Base-by-base conservation (phyloP, 2,329 filamentous ascomycete species). In the Eutypella sp. region DNA sequence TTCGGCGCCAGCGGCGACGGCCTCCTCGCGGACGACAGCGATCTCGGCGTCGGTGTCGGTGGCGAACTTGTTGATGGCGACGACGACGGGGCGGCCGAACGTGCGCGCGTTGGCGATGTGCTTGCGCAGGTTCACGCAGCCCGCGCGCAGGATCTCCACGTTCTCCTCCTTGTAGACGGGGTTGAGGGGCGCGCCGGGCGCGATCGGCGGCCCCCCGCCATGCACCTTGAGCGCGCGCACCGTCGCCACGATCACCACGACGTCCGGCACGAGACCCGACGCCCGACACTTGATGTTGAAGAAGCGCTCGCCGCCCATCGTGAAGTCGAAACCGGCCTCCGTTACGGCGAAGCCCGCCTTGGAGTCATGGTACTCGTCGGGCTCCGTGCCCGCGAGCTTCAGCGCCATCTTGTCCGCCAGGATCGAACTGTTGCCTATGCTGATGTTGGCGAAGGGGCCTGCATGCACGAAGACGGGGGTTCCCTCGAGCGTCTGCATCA, bases 241-340 rank as follows among this genome's bases (percentile, higher is more conserved):
- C 2, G 93, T 99, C 20, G 93, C 92, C 31, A 99, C 93, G 48
- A 99, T 84, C 38, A 99, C 89, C 6, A 96, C 91, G 2, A 90
- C 89, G 61, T 99, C 93, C 2, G 93, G 93, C 2, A 89, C 82
- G 39, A 99, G 84, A 20, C 92, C 92, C 5, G 92, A 96, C 9
- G 90, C 87, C 49, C 93, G 87, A 73, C 93, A 97, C 78, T 99
- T 99, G 77, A 99, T 97, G 75, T 99, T 97, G 82, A 99, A 97
- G 79, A 99, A 99, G 43, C 93, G 87, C 78, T 99, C 93, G 52
- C 93, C 93, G 54, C 93, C 93, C 93, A 99, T 99, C 60, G 93
- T 97, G 72, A 99, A 99, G 70, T 99, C 93, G 67, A 99, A 99
- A 9, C 93, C 93, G 44, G 93, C 92, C 69, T 99, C 93, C 2